Base-by-base conservation (phyloP, 257 asterid species). In the Plectranthus barbatus region DNA sequence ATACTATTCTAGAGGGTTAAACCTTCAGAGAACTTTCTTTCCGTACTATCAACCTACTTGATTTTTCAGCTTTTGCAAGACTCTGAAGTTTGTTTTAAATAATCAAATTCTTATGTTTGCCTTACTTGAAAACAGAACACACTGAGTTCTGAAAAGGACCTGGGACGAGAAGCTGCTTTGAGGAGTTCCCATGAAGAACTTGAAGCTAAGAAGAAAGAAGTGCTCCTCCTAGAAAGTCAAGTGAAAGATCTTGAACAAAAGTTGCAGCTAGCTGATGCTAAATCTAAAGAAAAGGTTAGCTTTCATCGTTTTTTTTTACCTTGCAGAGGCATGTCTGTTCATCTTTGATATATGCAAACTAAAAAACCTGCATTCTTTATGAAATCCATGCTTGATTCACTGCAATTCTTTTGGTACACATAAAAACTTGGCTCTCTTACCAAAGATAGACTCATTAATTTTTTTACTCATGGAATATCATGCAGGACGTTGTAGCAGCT, bases 201-300 rank as follows among this genome's bases (percentile, higher is more conserved):
- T 52, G 90, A 81, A 40, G 60, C 66, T 47, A 81, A 74, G 94
- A 85, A 75, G 61, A 85, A 84, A n/a, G 85, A 83, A 62, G 65
- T 83, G 44, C 12, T 56, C n/a, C 52, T 68, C 54, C 74, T 86
- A 20, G 80, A 76, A 79, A 80, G 64, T 44, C 78, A 86, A 73
- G 68, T 84, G 73, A 83, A 84, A 75, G 87, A 84, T 55, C 79
- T 81, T 9, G 82, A 76, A 67, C 86, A 78, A 74, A 85, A 64
- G 70, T 59, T 84, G 72, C 87, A 81, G 81, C 57, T 77, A 17
- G 86, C 84, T 57, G 93, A 87, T 59, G 75, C 89, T 52, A 80
- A 26, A 26, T 26, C 31, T 46, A 91, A 88, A 75, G 90, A 79
- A 68, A 82, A 82, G 95, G 98, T 88, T 26, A 26, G 31, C 31